Conservation (phyloP, 306 rosid species). For the Cucumis cinereus region DNA sequence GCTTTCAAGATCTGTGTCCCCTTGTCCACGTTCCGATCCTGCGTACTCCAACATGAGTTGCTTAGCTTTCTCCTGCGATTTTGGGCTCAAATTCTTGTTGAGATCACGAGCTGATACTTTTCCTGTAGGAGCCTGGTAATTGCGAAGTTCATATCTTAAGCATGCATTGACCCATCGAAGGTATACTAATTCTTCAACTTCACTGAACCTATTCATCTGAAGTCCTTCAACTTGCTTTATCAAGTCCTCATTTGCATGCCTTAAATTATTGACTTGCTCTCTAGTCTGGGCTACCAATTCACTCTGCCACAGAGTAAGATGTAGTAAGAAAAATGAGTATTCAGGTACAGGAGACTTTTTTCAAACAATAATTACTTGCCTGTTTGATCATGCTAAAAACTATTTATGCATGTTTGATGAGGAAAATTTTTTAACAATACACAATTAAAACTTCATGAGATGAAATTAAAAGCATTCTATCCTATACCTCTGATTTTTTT, state of each 20-base stretch:
- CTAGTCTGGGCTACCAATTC: slow-evolving; percentile 64
- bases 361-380: not conserved
- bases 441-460: not conserved
- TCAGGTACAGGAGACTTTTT: not conserved
- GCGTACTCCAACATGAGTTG: slow-evolving; percentile 90
- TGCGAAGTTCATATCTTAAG: slow-evolving; percentile 80
- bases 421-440: not conserved
- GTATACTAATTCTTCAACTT: slow-evolving; percentile 95
- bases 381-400: not conserved
- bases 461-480: not conserved
- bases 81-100: slow-evolving; percentile 77
- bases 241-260: slow-evolving; percentile 86
- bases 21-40: slow-evolving; percentile 95
- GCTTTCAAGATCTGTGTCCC: slow-evolving; percentile 94
- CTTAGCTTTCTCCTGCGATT: slow-evolving; percentile 81
- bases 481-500: not conserved
- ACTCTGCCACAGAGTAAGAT: slow-evolving; percentile 32
- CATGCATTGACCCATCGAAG: slow-evolving; percentile 99
- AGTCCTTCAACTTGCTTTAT: slow-evolving; percentile 95
- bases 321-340: not conserved
- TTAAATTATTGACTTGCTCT: slow-evolving; percentile 52
- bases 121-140: slow-evolving; percentile 70
- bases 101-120: slow-evolving; percentile 88
- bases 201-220: slow-evolving; percentile 86
- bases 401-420: not conserved